Evolutionary conservation across 805 yeast species (phyloP).

Genomic region (Metschnikowia henanensis): DNA sequence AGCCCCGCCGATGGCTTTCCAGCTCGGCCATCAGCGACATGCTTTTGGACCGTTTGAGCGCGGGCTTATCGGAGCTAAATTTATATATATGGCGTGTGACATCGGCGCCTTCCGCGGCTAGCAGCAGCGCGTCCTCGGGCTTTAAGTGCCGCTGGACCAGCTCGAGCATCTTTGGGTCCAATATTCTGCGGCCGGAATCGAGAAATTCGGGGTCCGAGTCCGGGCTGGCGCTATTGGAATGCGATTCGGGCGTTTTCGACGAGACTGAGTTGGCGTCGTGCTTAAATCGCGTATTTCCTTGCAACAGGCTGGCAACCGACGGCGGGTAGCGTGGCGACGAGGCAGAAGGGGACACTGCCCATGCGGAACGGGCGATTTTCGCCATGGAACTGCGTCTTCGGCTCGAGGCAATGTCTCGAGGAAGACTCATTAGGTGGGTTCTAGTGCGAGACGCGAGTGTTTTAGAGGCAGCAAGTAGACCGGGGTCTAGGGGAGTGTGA

Average conservation of each 20-base stretch:
- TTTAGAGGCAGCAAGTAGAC: too few species aligned
- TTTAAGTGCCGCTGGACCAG: constrained; percentile 17
- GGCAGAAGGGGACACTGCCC: constrained; percentile 10
- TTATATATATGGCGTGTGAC: constrained; percentile 19
- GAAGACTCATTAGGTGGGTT: constrained; percentile 19
- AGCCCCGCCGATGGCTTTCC: constrained; percentile 45
- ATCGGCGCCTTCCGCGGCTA: constrained; percentile 21
- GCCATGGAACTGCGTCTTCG: constrained; percentile 18
- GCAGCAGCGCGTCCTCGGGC: constrained; percentile 9
- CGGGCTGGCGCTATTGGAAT: constrained; percentile 11
- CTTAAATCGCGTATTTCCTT: constrained; percentile 13
- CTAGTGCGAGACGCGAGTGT: too few species aligned
- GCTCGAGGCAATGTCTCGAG: constrained; percentile 15
- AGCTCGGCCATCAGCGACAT: constrained; percentile 16
- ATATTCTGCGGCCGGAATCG: neutral
- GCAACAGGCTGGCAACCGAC: constrained; percentile 14
- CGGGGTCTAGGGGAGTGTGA: too few species aligned
- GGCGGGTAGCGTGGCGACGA: constrained; percentile 14
- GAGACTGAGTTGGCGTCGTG: constrained; percentile 11
- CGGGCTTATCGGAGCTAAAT: constrained; percentile 10
- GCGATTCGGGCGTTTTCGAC: constrained; percentile 6
- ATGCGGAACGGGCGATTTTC: constrained; percentile 15
- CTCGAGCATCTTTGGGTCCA: constrained; percentile 12
- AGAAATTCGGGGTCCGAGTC: constrained; percentile 4
- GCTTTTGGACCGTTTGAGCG: constrained; percentile 15